These are phyloP conservation scores for Trichoderma gamsii DNA, from an alignment of 495 filamentous ascomycete genomes.

Conservation along the genomic window DNA sequence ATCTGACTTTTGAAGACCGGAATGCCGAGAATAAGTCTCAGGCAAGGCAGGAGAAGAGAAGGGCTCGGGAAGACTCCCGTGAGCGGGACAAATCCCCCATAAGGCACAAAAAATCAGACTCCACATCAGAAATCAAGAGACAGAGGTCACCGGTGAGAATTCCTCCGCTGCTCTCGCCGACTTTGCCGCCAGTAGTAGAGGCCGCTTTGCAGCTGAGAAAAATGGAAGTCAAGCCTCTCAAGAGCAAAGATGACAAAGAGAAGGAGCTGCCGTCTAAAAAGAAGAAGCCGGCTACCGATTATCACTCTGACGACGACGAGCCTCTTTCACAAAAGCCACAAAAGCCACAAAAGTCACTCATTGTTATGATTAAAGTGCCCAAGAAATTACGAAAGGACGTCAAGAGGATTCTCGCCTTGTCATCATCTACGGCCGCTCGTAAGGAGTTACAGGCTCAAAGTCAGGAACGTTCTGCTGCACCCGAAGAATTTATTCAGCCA, in stretches of 20 bases:
- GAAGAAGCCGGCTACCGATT: constrained; percentile 30
- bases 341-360: constrained; percentile 19
- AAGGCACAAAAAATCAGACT: constrained; percentile 19
- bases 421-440: constrained; percentile 22
- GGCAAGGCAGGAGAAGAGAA: constrained; percentile 22
- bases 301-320: constrained; percentile 35
- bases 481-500: constrained; percentile 33
- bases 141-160: constrained; percentile 26
- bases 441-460: constrained; percentile 33
- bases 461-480: constrained; percentile 37
- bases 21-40: constrained; percentile 19
- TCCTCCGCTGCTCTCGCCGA: constrained; percentile 43
- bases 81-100: constrained; percentile 20
- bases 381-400: constrained; percentile 32
- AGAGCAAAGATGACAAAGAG: constrained; percentile 22
- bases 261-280: constrained; percentile 20
- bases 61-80: constrained; percentile 27
- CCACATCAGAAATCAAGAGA: constrained; percentile 28
- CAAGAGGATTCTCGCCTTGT: constrained; percentile 39
- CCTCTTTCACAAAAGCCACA: constrained; percentile 27
- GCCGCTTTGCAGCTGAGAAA: constrained; percentile 36
- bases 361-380: constrained; percentile 25
- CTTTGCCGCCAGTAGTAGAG: constrained; percentile 40
- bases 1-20: constrained; percentile 29
- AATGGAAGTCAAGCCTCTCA: constrained; percentile 15